Conservation (phyloP, 1,139 yeast genomes). For the Diutina rugosa region DNA sequence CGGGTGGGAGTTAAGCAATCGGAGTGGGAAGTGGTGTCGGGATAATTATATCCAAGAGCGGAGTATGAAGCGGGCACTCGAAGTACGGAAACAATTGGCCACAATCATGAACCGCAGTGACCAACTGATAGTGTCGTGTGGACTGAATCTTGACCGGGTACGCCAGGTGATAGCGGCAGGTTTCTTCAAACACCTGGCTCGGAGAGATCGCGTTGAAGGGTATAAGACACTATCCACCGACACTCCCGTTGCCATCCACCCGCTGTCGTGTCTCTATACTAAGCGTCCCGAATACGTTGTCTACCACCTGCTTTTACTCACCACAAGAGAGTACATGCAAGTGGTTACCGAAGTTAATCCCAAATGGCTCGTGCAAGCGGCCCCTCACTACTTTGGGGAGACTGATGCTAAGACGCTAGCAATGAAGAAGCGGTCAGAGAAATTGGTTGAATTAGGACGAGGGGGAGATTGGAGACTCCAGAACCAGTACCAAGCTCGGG, state of each 20-base stretch:
- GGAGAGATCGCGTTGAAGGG: conserved; percentile 55
- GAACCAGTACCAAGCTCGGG: background rate
- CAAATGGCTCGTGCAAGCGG: conserved; percentile 71
- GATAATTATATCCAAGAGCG: conserved; percentile 76
- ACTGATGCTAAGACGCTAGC: background rate
- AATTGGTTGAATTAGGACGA: background rate
- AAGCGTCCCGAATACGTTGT: conserved; percentile 69
- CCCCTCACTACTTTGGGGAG: conserved; percentile 60
- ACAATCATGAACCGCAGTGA: conserved; percentile 47
- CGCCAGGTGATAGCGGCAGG: conserved; percentile 76
- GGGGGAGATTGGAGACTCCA: background rate
- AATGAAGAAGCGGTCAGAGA: background rate
- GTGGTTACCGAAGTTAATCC: conserved; percentile 76
- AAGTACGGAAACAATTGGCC: conserved; percentile 60
- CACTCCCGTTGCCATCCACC: conserved; percentile 78
- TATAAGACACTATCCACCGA: conserved; percentile 68
- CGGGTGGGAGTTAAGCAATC: conserved; percentile 58
- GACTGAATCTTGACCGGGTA: conserved; percentile 47
- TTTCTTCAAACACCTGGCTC: conserved; percentile 75
- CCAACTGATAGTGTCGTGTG: conserved; percentile 45
- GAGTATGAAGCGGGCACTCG: conserved; percentile 63
- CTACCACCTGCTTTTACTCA: conserved; percentile 71
- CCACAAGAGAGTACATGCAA: conserved; percentile 87
- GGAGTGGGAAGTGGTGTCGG: conserved; percentile 64
- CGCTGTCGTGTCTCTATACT: conserved; percentile 70